Conservation (phyloP, 495 filamentous ascomycete genomes). For the Penicillium flavigenum region DNA sequence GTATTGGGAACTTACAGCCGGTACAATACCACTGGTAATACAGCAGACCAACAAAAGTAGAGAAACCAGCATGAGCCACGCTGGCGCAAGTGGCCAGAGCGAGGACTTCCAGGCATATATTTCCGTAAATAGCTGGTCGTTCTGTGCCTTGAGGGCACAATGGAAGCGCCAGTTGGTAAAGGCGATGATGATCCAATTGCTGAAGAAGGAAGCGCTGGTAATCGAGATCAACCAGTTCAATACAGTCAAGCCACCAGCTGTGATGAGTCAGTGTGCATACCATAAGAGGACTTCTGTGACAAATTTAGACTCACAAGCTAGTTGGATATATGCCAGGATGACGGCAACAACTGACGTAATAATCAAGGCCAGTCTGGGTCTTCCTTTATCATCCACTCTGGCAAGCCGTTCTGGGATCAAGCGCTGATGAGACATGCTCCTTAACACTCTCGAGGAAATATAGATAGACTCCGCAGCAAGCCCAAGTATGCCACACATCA, state of each 20-base stretch:
- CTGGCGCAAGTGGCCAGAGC: slow-evolving; percentile 32
- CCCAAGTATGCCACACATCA: slow-evolving; percentile 31
- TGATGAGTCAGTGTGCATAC: not conserved
- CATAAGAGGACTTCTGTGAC: no score
- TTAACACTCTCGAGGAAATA: slow-evolving; percentile 31
- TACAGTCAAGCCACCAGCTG: slow-evolving; percentile 10
- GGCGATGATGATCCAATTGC: slow-evolving; percentile 33
- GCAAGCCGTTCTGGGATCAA: slow-evolving; percentile 25
- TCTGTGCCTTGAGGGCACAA: slow-evolving; percentile 31
- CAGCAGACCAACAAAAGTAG: slow-evolving; percentile 20
- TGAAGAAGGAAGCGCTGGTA: slow-evolving; percentile 31
- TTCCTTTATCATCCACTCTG: slow-evolving; percentile 26
- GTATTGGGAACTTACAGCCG: not conserved
- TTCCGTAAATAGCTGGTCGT: slow-evolving; percentile 24
- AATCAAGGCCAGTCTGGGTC: slow-evolving; percentile 24
- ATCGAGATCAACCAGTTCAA: slow-evolving; percentile 32
- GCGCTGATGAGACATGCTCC: slow-evolving; percentile 29
- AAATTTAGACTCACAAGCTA: slow-evolving; percentile 19
- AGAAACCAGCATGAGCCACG: slow-evolving; percentile 22
- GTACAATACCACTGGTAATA: slow-evolving; percentile 16
- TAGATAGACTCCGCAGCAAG: slow-evolving; percentile 33
- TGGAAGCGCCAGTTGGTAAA: slow-evolving; percentile 33
- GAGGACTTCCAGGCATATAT: slow-evolving; percentile 30
- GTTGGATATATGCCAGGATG: slow-evolving; percentile 32
- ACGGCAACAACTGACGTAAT: slow-evolving; percentile 24